Conservation (phyloP, 768 basidiomycete species). For the Leccinum arenicola region DNA sequence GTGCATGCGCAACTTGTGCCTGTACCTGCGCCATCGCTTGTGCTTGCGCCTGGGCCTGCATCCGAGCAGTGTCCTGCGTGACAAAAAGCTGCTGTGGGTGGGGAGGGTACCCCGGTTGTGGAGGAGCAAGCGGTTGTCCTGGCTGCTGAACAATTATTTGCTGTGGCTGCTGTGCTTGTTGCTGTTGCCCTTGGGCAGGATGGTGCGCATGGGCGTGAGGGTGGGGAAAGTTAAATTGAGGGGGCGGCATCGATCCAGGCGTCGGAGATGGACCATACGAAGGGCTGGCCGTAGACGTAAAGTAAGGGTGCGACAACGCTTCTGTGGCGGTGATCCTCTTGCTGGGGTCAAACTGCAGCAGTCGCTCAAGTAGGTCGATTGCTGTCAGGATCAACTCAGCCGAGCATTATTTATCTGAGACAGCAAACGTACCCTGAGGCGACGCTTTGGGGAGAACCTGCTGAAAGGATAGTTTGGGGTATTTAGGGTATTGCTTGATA, state of each 20-base stretch:
- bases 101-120: constrained; percentile 30
- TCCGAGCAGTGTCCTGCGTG: constrained; percentile 32
- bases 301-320: constrained; percentile 90
- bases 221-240: constrained; percentile 66
- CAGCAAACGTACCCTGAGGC: constrained; percentile 57
- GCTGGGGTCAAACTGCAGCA: constrained; percentile 94
- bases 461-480: constrained; percentile 77
- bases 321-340: constrained; percentile 90
- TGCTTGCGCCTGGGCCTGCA: constrained; percentile 43
- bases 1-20: constrained; percentile 39
- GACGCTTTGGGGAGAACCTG: constrained; percentile 85
- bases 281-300: constrained; percentile 51
- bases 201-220: constrained; percentile 51
- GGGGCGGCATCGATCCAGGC: constrained; percentile 63
- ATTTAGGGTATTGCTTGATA: constrained; percentile 82
- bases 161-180: constrained; percentile 40
- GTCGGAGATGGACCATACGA: constrained; percentile 34
- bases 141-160: constrained; percentile 37
- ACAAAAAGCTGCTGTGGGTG: constrained; percentile 34
- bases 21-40: constrained; percentile 41
- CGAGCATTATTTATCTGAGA: neutral
- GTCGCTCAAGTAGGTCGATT: constrained; percentile 88
- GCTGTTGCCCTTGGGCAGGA: constrained; percentile 49
- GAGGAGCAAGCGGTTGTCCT: constrained; percentile 37
- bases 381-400: constrained; percentile 41